These are phyloP conservation scores for Trypanosoma rangeli DNA, from an alignment of 208 protist species.

Conservation along the genomic window DNA sequence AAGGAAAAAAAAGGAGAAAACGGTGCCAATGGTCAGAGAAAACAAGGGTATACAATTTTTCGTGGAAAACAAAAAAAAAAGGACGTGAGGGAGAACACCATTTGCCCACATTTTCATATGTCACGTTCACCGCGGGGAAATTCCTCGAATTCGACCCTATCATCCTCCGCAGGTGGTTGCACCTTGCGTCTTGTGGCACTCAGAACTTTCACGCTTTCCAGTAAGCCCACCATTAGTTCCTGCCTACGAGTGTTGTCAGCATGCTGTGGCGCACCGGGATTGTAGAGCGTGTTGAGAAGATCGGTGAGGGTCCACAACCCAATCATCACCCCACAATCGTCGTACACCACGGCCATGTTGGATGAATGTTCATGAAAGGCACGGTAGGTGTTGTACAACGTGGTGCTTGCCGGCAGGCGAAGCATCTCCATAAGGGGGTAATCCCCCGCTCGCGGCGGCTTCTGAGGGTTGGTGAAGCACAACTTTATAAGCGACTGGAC, in stretches of 20 bases:
- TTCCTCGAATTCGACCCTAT: background rate
- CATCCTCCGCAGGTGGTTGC: background rate
- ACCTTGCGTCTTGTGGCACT: slow-evolving; percentile 32
- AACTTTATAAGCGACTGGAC: slow-evolving; percentile 82
- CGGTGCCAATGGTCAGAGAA: no score
- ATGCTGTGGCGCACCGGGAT: slow-evolving; percentile 23
- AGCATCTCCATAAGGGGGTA: slow-evolving; percentile 70
- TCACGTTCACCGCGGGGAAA: background rate
- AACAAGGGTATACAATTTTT: background rate
- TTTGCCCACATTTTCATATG: background rate
- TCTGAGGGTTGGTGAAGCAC: slow-evolving; percentile 49
- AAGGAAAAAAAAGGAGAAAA: slow-evolving; percentile 29
- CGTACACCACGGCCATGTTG: slow-evolving; percentile 72
- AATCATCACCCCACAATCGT: slow-evolving; percentile 45
- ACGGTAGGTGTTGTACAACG: slow-evolving; percentile 67
- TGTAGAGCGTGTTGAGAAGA: slow-evolving; percentile 54
- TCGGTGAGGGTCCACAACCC: slow-evolving; percentile 73
- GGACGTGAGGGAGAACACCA: background rate
- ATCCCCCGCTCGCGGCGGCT: slow-evolving; percentile 57
- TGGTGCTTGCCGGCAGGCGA: slow-evolving; percentile 45
- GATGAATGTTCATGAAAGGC: slow-evolving; percentile 52
- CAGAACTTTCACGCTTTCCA: slow-evolving; percentile 50
- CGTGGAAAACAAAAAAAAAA: background rate
- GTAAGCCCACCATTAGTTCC: slow-evolving; percentile 41
- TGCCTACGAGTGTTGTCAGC: slow-evolving; percentile 32